Base-by-base conservation (phyloP, 139 green algal genomes). In the Picochlorum sp. region DNA sequence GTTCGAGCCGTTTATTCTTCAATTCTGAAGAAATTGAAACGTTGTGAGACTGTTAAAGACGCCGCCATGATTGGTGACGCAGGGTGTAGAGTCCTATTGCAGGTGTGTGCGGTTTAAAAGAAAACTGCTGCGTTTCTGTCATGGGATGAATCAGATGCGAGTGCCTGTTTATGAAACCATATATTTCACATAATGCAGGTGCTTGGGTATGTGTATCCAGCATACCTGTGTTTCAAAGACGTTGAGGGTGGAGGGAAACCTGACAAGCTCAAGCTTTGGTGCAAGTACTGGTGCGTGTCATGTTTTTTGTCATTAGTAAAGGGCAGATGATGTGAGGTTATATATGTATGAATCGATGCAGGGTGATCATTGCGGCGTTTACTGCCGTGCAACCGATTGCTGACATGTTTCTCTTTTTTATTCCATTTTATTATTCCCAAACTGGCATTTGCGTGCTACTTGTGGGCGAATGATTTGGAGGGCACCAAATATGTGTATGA, bases 371-470 rank as follows among this genome's bases (percentile, higher is more conserved):
- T 44, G 74, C 69, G 4, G 26, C 62, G 2, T 73, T 80, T 30
- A 70, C 75, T 49, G 63, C 71, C 0, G 67, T 76, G 24, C 64
- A 69, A 47, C 58, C 69, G 0, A 14, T 84, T 7, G 24, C 71
- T 16, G 78, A 84, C 67, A 68, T 44, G 20, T 75, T 83, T 44
- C 23, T 70, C 2, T 84, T 77, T 51, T 84, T 78, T 68, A 20
- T 86, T 24, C 79, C 77, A 4, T 61, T 88, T n/a, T 88, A 86
- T 62, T 80, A 79, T 37, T 68, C 78, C 21, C 4, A 84, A 82
- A 61, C 62, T 88, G 11, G 68, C 65, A 9, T 73, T 81, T 45
- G 74, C 75, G 18, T 47, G 80, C 4, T 88, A 80, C 30, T 64
- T 88, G 20, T 88, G 82, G 79, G 57, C 73, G 49, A 68, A 69